These are phyloP conservation scores for Fistulifera solaris DNA, from an alignment of 108 stramenopile species.

Conservation along the genomic window DNA sequence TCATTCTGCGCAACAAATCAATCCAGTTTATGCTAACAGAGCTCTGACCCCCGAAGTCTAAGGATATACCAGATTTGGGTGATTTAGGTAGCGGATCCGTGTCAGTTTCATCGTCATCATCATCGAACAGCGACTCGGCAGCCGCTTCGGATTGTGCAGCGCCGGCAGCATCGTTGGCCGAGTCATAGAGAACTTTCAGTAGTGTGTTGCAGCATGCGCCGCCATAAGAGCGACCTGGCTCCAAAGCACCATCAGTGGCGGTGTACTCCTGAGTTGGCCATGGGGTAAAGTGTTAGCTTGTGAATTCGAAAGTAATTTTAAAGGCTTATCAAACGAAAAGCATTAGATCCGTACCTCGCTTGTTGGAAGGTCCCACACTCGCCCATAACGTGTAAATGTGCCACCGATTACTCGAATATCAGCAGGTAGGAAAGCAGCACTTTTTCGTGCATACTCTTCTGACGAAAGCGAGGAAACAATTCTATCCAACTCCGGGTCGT, in stretches of 20 bases:
- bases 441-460: conserved; percentile 71
- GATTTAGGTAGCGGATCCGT: conserved; percentile 10
- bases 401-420: conserved; percentile 75
- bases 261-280: conserved; percentile 26
- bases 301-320: too few relatives aligned
- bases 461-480: conserved; percentile 51
- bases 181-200: conserved; percentile 82
- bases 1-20: conserved; percentile 73
- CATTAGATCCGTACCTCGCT: conserved; percentile 41
- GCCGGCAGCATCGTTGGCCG: conserved; percentile 49
- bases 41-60: conserved; percentile 26
- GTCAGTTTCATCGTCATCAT: conserved; percentile 70
- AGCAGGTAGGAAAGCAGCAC: conserved; percentile 74
- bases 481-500: conserved; percentile 67
- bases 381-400: conserved; percentile 55
- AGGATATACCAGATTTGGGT: conserved; percentile 15
- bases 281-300: too few relatives aligned
- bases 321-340: too few relatives aligned
- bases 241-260: conserved; percentile 45
- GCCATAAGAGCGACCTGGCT: conserved; percentile 72
- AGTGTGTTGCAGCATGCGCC: conserved; percentile 72
- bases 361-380: conserved; percentile 74
- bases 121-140: conserved; percentile 47
- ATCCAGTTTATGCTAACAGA: conserved; percentile 57
- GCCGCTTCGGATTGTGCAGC: conserved; percentile 4